Evolutionary conservation across 495 filamentous ascomycete species (phyloP), one percentile per base, ranked within the genome.

Genomic region (Penicillium odoratum): DNA sequence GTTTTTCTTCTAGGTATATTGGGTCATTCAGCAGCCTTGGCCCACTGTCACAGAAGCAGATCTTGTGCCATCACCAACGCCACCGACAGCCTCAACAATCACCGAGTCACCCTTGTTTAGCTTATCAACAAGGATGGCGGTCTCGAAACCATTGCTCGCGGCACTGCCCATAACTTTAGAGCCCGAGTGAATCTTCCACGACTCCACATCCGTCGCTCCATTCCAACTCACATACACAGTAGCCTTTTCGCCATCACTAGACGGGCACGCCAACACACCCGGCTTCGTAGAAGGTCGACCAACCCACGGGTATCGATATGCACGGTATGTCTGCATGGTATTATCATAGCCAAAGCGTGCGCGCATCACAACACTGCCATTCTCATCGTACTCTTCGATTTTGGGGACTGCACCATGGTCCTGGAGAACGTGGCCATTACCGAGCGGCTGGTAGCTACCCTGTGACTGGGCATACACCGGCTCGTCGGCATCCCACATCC

Each of bases 361-460:
- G 1, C 61, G 45, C 66, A 71, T 65, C 8, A 67, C 59, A 7
- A 63, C 34, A 0, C 36, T 25, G 1, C 63, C 68, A 15, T 51
- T 38, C 6, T 50, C 57, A 57, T 68, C 65, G 60, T 69, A 77
- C 57, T 83, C 81, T 7, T 78, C 76, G 7, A 81, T 45, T 0
- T 76, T 68, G n/a, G 76, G 67, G 6, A 69, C 66, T 9, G 71
- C 62, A 3, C 79, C 81, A 60, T 77, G 81, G 18, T 62, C 71
- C 47, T 73, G 53, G 8, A 82, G 56, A 36, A 69, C 62, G 55
- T 81, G 74, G 9, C 71, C 78, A 51, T 73, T 72, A 5, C 48
- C 55, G 1, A 80, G 64, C 7, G 61, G 47, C 57, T 80, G 71
- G n/a, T 69, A 73, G 34, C 70, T 73, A 7, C 80, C 80, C 62